phyloP scores from a whole-genome alignment of 2,329 filamentous ascomycete genomes.

The Alternaria viburni region DNA sequence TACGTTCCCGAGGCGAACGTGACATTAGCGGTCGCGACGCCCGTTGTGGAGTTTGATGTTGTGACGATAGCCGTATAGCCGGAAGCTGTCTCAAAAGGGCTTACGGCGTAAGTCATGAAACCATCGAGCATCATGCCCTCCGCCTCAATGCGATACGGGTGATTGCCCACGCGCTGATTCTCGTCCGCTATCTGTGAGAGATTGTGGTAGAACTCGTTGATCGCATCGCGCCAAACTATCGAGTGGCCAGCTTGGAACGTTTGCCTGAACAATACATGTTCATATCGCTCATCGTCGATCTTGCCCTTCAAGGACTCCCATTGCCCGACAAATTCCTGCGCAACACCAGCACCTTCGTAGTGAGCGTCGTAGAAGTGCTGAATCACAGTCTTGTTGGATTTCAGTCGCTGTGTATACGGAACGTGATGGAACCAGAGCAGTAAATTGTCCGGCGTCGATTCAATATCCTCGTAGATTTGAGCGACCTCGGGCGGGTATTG shows the following conservation, averaged over 20 bases:
- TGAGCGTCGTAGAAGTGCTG: conserved; percentile 71
- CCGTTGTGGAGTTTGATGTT: conserved; percentile 57
- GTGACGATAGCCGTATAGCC: conserved; percentile 64
- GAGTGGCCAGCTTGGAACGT: conserved; percentile 72
- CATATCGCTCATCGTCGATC: conserved; percentile 66
- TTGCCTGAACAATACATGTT: conserved; percentile 65
- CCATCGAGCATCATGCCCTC: conserved; percentile 68
- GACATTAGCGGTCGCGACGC: conserved; percentile 57
- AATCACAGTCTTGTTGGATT: conserved; percentile 70
- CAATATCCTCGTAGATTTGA: conserved; percentile 63
- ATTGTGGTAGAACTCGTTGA: conserved; percentile 69
- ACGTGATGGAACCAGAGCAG: conserved; percentile 79
- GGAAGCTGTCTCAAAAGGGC: conserved; percentile 67
- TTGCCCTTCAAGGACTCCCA: conserved; percentile 64
- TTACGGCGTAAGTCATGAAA: conserved; percentile 62
- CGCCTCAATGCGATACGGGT: conserved; percentile 72
- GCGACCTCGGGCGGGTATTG: conserved; percentile 70
- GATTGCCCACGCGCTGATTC: conserved; percentile 61
- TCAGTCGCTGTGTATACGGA: conserved; percentile 67
- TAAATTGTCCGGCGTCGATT: conserved; percentile 70
- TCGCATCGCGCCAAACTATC: conserved; percentile 72
- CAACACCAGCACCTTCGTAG: conserved; percentile 65
- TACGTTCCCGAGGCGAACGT: conserved; percentile 62
- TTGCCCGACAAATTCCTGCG: conserved; percentile 61
- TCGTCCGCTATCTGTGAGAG: conserved; percentile 66